phyloP scores from a whole-genome alignment of 306 rosid species.

The Biancaea sappan region DNA sequence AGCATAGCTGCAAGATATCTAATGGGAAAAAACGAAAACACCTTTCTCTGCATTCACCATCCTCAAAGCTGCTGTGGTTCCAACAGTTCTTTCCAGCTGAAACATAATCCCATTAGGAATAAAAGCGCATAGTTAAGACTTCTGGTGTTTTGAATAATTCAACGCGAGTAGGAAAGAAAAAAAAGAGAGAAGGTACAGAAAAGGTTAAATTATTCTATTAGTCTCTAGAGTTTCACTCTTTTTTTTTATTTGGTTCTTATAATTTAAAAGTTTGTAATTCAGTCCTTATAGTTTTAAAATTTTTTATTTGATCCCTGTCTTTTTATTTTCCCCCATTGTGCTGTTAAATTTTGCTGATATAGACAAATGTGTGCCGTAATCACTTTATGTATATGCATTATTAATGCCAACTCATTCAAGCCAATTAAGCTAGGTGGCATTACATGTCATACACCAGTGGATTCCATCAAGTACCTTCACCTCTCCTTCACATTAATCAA shows the following conservation, averaged over 20 bases:
- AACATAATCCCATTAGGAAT: background rate
- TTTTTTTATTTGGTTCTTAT: too few species aligned
- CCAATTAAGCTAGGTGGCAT: too few species aligned
- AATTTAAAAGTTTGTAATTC: too few species aligned
- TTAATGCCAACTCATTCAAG: too few species aligned
- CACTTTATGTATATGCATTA: too few species aligned
- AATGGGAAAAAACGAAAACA: slow-evolving; percentile 50
- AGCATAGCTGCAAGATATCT: background rate
- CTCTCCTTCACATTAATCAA: background rate
- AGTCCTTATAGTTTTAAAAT: too few species aligned
- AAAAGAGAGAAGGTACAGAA: too few species aligned
- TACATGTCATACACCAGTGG: background rate
- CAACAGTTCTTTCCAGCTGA: slow-evolving; percentile 55
- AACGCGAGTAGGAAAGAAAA: background rate
- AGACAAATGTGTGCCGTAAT: background rate
- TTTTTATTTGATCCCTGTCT: too few species aligned
- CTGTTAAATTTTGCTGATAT: background rate
- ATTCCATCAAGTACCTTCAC: background rate
- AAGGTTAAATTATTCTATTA: background rate
- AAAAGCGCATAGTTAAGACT: background rate
- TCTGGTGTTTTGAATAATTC: background rate
- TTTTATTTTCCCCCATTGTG: background rate
- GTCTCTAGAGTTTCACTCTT: background rate
- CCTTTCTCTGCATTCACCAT: slow-evolving; percentile 47
- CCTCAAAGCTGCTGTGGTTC: slow-evolving; percentile 39